Conservation (phyloP, 805 yeast species). For the Wilhelminamyces savonicus region DNA sequence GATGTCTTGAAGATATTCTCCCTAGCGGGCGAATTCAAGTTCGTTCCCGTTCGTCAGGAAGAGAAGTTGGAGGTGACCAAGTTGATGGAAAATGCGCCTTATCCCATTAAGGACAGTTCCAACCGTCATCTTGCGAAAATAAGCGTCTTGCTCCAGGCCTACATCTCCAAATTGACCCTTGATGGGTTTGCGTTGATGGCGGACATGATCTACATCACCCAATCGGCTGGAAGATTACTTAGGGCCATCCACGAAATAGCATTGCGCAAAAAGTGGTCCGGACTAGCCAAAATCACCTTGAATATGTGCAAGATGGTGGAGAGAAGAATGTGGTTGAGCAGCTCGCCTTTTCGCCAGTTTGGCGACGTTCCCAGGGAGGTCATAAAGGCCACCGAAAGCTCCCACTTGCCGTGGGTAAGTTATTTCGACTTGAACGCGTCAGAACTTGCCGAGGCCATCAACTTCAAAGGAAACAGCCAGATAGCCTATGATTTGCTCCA, state of each 20-base stretch:
- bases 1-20: slow-evolving; percentile 78
- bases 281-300: slow-evolving; percentile 48
- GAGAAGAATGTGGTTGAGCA: slow-evolving; percentile 74
- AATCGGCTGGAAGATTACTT: slow-evolving; percentile 84
- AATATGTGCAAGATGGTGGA: slow-evolving; percentile 78
- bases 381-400: slow-evolving; percentile 67
- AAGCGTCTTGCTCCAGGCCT: slow-evolving; percentile 75
- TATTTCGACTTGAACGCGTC: slow-evolving; percentile 65
- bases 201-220: slow-evolving; percentile 90
- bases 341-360: slow-evolving; percentile 84
- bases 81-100: slow-evolving; percentile 69
- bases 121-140: slow-evolving; percentile 74
- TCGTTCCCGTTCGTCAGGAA: slow-evolving; percentile 79
- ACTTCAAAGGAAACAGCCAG: slow-evolving; percentile 62
- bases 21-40: slow-evolving; percentile 76
- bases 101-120: slow-evolving; percentile 72
- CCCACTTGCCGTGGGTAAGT: slow-evolving; percentile 76
- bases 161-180: slow-evolving; percentile 67
- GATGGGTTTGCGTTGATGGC: slow-evolving; percentile 90
- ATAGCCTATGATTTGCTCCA: slow-evolving; percentile 51
- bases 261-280: slow-evolving; percentile 65
- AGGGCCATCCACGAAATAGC: slow-evolving; percentile 82
- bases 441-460: slow-evolving; percentile 79
- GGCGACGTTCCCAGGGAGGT: slow-evolving; percentile 62
- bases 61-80: slow-evolving; percentile 71